A percentile compares a stretch with the other conserved stretches of the same genome.
phyloP scores from a whole-genome alignment of 345 rosid species.

The Eucalyptus urophylla region DNA sequence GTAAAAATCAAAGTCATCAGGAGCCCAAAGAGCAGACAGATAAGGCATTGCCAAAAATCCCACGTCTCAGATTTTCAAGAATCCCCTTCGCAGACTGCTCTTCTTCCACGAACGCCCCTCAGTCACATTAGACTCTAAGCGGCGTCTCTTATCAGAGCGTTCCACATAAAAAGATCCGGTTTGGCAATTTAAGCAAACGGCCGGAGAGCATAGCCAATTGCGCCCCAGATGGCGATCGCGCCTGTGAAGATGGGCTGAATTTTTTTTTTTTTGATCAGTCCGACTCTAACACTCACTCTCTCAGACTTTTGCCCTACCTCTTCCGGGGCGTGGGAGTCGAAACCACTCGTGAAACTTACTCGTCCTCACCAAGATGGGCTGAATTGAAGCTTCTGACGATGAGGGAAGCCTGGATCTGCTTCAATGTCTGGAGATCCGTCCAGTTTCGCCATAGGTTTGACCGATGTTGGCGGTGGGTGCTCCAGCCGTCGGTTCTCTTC shows the following conservation, averaged over 20 bases:
- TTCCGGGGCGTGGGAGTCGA: no score
- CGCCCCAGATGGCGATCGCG: conserved; percentile 9
- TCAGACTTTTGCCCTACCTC: no score
- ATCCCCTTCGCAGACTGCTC: not conserved
- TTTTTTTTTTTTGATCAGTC: no score
- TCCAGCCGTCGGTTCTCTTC: not conserved
- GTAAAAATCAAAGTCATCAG: not conserved
- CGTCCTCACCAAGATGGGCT: conserved; percentile 42
- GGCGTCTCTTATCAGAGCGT: conserved; percentile 40
- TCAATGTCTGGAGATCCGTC: conserved; percentile 24
- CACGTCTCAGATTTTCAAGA: not conserved
- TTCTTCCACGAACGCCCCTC: not conserved
- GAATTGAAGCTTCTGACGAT: conserved; percentile 24
- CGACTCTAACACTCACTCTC: no score
- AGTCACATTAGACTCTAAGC: conserved; percentile 17
- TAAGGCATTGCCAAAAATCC: not conserved
- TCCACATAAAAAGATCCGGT: conserved; percentile 53
- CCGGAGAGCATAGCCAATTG: conserved; percentile 31
- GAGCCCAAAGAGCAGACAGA: not conserved
- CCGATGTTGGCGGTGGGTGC: not conserved
- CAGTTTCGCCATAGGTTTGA: conserved; percentile 1
- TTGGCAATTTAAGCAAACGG: conserved; percentile 27
- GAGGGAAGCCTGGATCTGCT: conserved; percentile 39
- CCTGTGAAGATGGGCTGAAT: conserved; percentile 30
- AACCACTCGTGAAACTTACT: no score